A percentile compares a stretch with the other conserved stretches of the same genome.
Conservation (phyloP, 2,329 filamentous ascomycete genomes). For the Waltergamsia citrina region DNA sequence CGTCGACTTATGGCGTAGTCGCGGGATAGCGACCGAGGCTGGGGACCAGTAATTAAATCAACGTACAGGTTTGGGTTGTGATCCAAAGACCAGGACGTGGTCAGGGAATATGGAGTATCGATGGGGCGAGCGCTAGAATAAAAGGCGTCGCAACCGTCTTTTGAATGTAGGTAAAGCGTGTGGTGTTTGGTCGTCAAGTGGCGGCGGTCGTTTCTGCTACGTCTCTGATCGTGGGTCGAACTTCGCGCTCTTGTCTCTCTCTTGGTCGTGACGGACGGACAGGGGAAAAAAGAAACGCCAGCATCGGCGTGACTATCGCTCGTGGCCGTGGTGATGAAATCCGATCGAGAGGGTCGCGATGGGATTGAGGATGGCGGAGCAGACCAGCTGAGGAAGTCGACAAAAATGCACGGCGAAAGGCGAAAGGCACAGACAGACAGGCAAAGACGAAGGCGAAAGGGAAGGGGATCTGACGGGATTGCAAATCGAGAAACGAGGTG, state of each 20-base stretch:
- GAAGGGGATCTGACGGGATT: conserved; percentile 3
- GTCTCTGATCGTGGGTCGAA: neutral
- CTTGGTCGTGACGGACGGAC: neutral
- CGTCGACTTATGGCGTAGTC: too few relatives aligned
- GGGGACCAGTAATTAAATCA: too few relatives aligned
- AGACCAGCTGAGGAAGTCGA: conserved; percentile 1
- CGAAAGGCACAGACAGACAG: too few relatives aligned
- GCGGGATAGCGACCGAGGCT: too few relatives aligned
- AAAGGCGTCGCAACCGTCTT: neutral
- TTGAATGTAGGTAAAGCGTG: neutral
- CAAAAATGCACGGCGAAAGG: neutral
- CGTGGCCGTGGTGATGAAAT: neutral
- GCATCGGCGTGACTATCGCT: conserved; percentile 2
- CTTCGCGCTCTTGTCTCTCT: neutral
- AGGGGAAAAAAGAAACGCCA: neutral
- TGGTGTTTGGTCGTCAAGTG: neutral
- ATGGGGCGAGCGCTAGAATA: too few relatives aligned
- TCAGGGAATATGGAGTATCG: too few relatives aligned
- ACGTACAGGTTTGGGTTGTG: too few relatives aligned
- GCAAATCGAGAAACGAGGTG: conserved; percentile 6
- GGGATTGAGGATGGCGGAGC: neutral
- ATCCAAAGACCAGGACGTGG: too few relatives aligned
- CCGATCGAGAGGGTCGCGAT: conserved; percentile 1
- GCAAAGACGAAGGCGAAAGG: conserved; percentile 1
- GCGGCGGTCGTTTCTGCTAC: neutral